Evolutionary conservation across 768 basidiomycete genomes (phyloP).

Genomic region (Kwoniella sp.): DNA sequence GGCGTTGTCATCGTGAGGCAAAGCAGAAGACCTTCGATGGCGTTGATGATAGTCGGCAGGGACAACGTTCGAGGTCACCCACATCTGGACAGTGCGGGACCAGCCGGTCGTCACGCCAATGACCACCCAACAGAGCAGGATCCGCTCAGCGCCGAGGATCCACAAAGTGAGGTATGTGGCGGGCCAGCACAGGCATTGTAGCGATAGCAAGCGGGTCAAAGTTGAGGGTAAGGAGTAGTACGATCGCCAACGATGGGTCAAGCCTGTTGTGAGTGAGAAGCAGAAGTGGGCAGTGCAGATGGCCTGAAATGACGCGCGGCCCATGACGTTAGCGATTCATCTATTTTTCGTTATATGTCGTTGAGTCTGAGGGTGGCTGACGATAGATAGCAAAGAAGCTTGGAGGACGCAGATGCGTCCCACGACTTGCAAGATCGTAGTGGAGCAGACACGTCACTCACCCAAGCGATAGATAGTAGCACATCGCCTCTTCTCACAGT

Average conservation of each 20-base stretch:
- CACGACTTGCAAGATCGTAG: not conserved
- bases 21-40: too few species aligned
- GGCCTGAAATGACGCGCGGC: too few species aligned
- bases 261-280: slow-evolving; percentile 80
- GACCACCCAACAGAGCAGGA: slow-evolving; percentile 84
- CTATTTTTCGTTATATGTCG: too few species aligned
- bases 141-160: slow-evolving; percentile 70
- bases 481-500: slow-evolving; percentile 35
- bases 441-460: slow-evolving; percentile 26
- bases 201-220: slow-evolving; percentile 83
- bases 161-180: slow-evolving; percentile 82
- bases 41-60: not conserved
- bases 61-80: slow-evolving; percentile 87
- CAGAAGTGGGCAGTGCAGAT: slow-evolving; percentile 87
- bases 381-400: too few species aligned
- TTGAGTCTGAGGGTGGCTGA: too few species aligned
- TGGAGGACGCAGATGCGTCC: too few species aligned
- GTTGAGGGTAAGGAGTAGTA: slow-evolving; percentile 88
- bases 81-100: slow-evolving; percentile 70
- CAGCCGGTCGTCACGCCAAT: slow-evolving; percentile 86
- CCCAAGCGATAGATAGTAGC: slow-evolving; percentile 50
- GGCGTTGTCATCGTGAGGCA: not conserved
- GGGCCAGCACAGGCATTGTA: slow-evolving; percentile 97
- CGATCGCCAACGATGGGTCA: slow-evolving; percentile 83
- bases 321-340: too few species aligned